Evolutionary conservation across 352 stramenopile genomes (phyloP).

Genomic region (Phytophthora ohioensis): DNA sequence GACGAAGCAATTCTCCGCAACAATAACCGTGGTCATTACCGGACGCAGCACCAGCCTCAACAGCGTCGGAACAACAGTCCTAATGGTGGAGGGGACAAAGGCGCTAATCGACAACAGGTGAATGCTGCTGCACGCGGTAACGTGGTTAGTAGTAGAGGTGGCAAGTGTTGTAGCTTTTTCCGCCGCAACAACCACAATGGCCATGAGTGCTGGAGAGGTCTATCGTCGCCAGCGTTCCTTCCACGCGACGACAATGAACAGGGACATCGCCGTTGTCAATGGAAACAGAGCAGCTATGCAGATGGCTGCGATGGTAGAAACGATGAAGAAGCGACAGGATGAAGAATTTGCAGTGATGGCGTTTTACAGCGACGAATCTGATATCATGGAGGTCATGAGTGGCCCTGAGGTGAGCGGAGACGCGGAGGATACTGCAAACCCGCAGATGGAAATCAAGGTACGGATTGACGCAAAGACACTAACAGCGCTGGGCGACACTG

Average conservation of each 20-base stretch:
- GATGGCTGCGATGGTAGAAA: conserved; percentile 5
- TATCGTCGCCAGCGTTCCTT: neutral
- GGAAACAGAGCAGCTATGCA: conserved; percentile 1
- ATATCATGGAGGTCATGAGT: neutral
- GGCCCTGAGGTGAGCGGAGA: neutral
- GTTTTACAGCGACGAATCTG: neutral
- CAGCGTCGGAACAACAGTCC: neutral
- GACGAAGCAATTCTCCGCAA: neutral
- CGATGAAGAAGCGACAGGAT: conserved; percentile 6
- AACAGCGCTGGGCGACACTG: neutral
- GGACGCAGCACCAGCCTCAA: neutral
- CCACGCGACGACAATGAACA: neutral
- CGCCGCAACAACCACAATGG: neutral
- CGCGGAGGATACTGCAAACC: neutral
- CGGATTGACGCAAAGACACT: neutral
- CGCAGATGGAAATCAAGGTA: neutral
- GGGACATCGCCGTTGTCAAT: neutral
- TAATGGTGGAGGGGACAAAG: neutral
- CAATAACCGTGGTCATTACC: neutral
- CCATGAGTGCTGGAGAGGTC: neutral
- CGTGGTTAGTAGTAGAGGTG: neutral
- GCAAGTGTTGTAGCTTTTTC: neutral
- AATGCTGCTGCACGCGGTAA: too few species aligned
- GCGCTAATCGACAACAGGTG: too few species aligned
- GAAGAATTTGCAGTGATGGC: conserved; percentile 1